These are phyloP conservation scores for Botrytis fabae DNA, from an alignment of 2,329 filamentous ascomycete species.

Conservation along the genomic window DNA sequence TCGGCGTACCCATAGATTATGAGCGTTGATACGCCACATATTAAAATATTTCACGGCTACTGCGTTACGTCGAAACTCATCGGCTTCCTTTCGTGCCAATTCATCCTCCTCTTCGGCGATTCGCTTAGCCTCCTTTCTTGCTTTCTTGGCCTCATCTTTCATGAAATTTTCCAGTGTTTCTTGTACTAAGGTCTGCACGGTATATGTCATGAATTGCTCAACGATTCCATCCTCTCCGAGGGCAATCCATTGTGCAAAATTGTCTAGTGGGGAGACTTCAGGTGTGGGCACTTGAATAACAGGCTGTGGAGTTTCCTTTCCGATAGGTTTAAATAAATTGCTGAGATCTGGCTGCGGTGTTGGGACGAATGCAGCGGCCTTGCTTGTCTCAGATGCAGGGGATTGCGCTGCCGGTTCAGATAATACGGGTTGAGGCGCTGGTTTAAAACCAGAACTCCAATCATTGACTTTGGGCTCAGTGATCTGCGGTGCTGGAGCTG, in stretches of 20 bases:
- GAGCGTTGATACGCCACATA: slow-evolving; percentile 36
- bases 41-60: slow-evolving; percentile 38
- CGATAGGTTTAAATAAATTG: background rate
- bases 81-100: slow-evolving; percentile 31
- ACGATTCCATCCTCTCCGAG: slow-evolving; percentile 39
- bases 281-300: background rate
- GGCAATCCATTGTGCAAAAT: slow-evolving; percentile 36
- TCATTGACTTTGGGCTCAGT: slow-evolving; percentile 2
- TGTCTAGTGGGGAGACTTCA: slow-evolving; percentile 10
- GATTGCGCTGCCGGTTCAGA: background rate
- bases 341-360: background rate
- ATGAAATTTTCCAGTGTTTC: slow-evolving; percentile 28
- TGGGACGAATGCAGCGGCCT: background rate
- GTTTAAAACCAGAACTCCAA: slow-evolving; percentile 11
- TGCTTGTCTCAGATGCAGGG: background rate
- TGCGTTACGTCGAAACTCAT: slow-evolving; percentile 34
- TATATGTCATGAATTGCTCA: slow-evolving; percentile 38
- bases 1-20: slow-evolving; percentile 33
- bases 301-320: background rate
- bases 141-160: slow-evolving; percentile 25
- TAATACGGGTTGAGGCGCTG: background rate
- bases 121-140: slow-evolving; percentile 25
- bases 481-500: background rate
- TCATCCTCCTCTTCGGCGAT: slow-evolving; percentile 31
- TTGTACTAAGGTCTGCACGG: slow-evolving; percentile 32